Conservation (phyloP, 208 protist species). For the Porcisia deanei region DNA sequence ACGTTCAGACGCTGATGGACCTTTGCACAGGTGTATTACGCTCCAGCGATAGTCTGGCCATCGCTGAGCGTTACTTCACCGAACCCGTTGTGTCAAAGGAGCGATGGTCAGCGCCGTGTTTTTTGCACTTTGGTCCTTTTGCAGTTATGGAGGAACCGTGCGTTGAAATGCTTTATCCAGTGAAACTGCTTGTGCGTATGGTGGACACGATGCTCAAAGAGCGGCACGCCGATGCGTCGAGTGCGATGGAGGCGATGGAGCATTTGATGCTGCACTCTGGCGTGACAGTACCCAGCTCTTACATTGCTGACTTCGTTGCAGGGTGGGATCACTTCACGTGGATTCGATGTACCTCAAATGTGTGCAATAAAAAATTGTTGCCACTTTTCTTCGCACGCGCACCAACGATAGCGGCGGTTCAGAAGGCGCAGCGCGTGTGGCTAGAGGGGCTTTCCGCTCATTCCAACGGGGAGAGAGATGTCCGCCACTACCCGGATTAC, state of each 20-base stretch:
- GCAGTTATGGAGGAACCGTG: constrained; percentile 36
- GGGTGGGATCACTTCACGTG: constrained; percentile 25
- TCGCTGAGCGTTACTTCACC: constrained; percentile 19
- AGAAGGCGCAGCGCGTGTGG: constrained; percentile 33
- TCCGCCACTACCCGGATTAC: constrained; percentile 24
- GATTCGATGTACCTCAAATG: constrained; percentile 35
- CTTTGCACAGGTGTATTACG: constrained; percentile 53
- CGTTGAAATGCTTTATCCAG: constrained; percentile 44
- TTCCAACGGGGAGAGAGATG: neutral
- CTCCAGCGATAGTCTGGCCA: constrained; percentile 26
- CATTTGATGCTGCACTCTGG: constrained; percentile 34
- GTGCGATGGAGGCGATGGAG: constrained; percentile 31
- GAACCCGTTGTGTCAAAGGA: constrained; percentile 3
- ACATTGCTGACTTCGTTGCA: constrained; percentile 36
- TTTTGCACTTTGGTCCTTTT: constrained; percentile 35
- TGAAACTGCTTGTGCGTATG: constrained; percentile 46
- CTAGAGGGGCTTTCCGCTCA: constrained; percentile 22
- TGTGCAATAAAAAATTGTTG: constrained; percentile 31
- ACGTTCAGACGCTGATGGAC: constrained; percentile 57
- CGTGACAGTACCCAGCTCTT: constrained; percentile 35
- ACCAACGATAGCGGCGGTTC: constrained; percentile 8
- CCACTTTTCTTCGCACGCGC: constrained; percentile 33
- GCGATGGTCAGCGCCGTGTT: constrained; percentile 10
- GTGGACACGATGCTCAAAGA: constrained; percentile 19
- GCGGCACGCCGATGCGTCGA: constrained; percentile 17